Evolutionary conservation across 2,329 filamentous ascomycete species (phyloP).

Genomic region (Aspergillus sergii): DNA sequence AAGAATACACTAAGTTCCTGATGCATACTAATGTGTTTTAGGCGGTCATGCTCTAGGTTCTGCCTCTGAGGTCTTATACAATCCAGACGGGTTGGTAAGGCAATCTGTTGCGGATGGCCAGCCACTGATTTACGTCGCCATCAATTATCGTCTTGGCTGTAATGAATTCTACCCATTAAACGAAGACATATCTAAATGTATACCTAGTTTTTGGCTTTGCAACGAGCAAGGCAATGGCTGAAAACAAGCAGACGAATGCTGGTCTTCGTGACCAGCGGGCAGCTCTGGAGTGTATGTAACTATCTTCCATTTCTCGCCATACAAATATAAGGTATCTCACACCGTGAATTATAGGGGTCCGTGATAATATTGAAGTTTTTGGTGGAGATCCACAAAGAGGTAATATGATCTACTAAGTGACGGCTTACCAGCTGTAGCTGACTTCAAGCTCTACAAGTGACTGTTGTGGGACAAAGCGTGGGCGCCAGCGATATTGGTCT

Average conservation of each 20-base stretch:
- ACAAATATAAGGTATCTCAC: neutral
- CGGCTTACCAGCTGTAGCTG: neutral
- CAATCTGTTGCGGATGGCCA: slow-evolving; percentile 10
- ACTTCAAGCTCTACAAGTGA: slow-evolving; percentile 19
- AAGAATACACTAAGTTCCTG: neutral
- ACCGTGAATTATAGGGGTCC: slow-evolving; percentile 15
- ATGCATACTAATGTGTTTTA: neutral
- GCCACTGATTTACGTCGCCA: slow-evolving; percentile 19
- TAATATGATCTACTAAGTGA: neutral
- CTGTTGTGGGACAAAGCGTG: slow-evolving; percentile 34
- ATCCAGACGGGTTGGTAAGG: slow-evolving; percentile 15
- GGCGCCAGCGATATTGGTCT: slow-evolving; percentile 33
- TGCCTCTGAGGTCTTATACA: slow-evolving; percentile 18
- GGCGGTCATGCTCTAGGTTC: slow-evolving; percentile 21
- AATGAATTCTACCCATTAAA: neutral
- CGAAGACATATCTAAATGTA: neutral
- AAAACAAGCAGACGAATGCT: slow-evolving; percentile 28
- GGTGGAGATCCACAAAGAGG: slow-evolving; percentile 21
- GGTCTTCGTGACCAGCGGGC: slow-evolving; percentile 36
- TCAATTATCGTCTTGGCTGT: slow-evolving; percentile 21
- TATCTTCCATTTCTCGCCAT: neutral
- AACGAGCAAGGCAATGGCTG: slow-evolving; percentile 22
- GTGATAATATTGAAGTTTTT: slow-evolving; percentile 20
- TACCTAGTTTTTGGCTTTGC: slow-evolving; percentile 20
- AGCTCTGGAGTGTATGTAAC: slow-evolving; percentile 32